phyloP scores from a whole-genome alignment of 2,329 filamentous ascomycete species.

The Verticillium tricorpus region DNA sequence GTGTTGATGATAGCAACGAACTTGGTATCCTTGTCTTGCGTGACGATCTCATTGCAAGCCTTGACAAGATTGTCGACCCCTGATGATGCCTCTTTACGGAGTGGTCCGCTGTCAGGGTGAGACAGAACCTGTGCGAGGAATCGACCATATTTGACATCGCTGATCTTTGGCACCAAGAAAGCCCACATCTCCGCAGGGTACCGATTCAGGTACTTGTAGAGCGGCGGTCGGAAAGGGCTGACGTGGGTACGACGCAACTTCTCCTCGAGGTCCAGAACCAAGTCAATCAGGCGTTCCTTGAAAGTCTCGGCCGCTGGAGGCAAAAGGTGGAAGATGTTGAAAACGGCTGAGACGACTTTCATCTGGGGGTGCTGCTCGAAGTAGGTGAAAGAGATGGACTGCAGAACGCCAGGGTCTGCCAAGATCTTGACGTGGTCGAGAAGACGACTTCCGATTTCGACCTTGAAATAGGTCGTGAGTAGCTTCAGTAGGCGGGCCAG shows the following conservation, averaged over 20 bases:
- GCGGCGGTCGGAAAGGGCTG: constrained; percentile 84
- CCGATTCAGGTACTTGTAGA: constrained; percentile 90
- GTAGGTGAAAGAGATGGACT: constrained; percentile 89
- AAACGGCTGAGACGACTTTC: constrained; percentile 90
- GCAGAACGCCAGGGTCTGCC: constrained; percentile 72
- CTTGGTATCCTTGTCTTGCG: constrained; percentile 64
- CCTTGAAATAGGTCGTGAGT: constrained; percentile 97
- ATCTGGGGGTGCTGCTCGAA: constrained; percentile 90
- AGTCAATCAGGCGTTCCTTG: constrained; percentile 83
- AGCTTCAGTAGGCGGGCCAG: constrained; percentile 84
- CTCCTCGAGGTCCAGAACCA: constrained; percentile 83
- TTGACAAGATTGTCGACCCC: constrained; percentile 70
- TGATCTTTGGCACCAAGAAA: constrained; percentile 73
- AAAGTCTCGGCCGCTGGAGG: constrained; percentile 87
- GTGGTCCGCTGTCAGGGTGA: constrained; percentile 66
- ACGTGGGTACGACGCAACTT: constrained; percentile 80
- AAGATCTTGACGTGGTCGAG: constrained; percentile 91
- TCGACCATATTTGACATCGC: constrained; percentile 82
- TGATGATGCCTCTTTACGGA: constrained; percentile 70
- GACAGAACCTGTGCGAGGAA: constrained; percentile 85
- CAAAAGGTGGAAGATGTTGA: constrained; percentile 96
- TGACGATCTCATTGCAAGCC: constrained; percentile 58
- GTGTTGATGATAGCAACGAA: constrained; percentile 75
- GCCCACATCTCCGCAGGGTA: constrained; percentile 86
- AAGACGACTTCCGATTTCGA: constrained; percentile 91